These are phyloP conservation scores for Citeromyces siamensis DNA, from an alignment of 1,139 yeast species.

Conservation along the genomic window DNA sequence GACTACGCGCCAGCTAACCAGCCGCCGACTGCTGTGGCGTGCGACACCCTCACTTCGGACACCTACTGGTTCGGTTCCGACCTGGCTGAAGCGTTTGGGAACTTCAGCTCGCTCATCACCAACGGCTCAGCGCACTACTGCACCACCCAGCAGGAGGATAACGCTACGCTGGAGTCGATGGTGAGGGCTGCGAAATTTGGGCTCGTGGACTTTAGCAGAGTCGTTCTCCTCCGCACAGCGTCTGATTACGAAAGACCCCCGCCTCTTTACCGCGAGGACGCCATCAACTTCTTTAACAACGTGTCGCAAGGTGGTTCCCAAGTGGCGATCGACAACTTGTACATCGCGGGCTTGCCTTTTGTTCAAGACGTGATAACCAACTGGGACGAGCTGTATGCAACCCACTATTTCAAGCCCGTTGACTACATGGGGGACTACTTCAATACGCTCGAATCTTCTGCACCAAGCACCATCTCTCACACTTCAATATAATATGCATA, in stretches of 20 bases:
- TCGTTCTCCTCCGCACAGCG: constrained; percentile 51
- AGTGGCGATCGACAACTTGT: constrained; percentile 39
- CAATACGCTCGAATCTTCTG: constrained; percentile 20
- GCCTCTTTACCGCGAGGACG: constrained; percentile 26
- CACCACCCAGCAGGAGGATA: constrained; percentile 58
- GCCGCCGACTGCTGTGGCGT: constrained; percentile 34
- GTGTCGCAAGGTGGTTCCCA: constrained; percentile 38
- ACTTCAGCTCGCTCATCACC: constrained; percentile 35
- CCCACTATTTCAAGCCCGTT: constrained; percentile 26
- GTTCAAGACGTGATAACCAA: constrained; percentile 37
- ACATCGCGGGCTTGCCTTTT: constrained; percentile 41
- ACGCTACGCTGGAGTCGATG: constrained; percentile 51
- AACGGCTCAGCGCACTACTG: constrained; percentile 52
- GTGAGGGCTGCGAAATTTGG: constrained; percentile 42
- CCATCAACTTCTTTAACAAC: constrained; percentile 37
- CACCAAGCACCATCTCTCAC: no score
- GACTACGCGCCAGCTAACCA: constrained; percentile 34
- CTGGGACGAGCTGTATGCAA: constrained; percentile 37
- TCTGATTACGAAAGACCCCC: constrained; percentile 53
- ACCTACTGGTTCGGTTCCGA: constrained; percentile 44
- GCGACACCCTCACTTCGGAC: constrained; percentile 54
- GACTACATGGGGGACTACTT: constrained; percentile 52
- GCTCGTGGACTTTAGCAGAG: constrained; percentile 41
- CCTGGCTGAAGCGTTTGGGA: constrained; percentile 36
- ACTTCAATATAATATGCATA: no score